Evolutionary conservation across 805 yeast species (phyloP).

Genomic region (Hanseniaspora osmophila): DNA sequence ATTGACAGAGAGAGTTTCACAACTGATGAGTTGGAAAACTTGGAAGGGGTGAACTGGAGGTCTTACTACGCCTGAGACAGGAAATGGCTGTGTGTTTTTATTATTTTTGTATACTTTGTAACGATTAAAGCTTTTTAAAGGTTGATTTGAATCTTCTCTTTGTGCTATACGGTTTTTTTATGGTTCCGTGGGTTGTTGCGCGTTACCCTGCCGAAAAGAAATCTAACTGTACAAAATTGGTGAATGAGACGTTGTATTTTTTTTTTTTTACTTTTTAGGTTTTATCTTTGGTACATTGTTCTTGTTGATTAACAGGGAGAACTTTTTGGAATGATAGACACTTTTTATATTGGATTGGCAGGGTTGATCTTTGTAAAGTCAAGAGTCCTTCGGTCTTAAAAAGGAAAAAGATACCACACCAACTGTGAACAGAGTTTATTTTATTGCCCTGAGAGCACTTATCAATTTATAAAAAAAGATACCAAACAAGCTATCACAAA

Average conservation of each 20-base stretch:
- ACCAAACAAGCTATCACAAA: too few species aligned
- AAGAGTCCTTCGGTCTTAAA: too few species aligned
- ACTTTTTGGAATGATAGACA: too few species aligned
- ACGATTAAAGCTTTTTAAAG: not conserved
- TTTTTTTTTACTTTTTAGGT: not conserved
- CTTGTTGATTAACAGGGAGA: too few species aligned
- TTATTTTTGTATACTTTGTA: not conserved
- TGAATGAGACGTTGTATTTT: not conserved
- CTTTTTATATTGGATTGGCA: too few species aligned
- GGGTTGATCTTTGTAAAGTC: too few species aligned
- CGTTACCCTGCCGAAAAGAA: not conserved
- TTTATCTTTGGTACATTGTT: not conserved
- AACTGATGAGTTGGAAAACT: slow-evolving; percentile 67
- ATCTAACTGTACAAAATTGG: not conserved
- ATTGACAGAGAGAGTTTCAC: slow-evolving; percentile 66
- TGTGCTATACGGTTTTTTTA: too few species aligned
- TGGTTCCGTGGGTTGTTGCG: not conserved
- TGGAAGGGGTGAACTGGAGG: slow-evolving; percentile 89
- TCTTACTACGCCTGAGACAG: slow-evolving; percentile 64
- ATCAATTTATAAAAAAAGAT: too few species aligned
- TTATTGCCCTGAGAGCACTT: too few species aligned
- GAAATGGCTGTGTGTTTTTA: not conserved
- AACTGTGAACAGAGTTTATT: too few species aligned
- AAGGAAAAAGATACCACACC: too few species aligned
- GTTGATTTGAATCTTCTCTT: not conserved